Conservation (phyloP, 2,329 filamentous ascomycete species). For the Biscogniauxia marginata region DNA sequence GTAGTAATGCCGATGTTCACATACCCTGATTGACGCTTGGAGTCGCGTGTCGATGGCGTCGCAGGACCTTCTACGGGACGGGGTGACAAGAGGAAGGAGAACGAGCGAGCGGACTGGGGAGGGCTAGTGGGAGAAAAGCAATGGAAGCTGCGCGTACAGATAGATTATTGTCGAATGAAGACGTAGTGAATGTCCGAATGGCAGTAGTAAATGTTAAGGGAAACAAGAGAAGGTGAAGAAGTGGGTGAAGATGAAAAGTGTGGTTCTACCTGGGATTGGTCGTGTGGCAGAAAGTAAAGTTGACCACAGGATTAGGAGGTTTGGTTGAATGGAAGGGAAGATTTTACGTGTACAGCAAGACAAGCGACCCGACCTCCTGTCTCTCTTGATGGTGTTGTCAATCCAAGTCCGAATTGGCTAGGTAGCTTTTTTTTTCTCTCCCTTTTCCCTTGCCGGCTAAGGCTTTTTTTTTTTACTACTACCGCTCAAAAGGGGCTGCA, state of each 20-base stretch:
- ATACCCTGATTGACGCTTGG: constrained; percentile 23
- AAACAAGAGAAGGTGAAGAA: not conserved
- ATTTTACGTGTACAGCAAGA: constrained; percentile 17
- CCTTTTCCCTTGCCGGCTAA: no score
- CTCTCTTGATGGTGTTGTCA: not conserved
- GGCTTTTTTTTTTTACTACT: no score
- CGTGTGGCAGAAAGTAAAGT: constrained; percentile 17
- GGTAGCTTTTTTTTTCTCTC: not conserved
- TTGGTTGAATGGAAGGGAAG: constrained; percentile 18
- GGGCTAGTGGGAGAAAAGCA: constrained; percentile 6
- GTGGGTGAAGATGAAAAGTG: not conserved
- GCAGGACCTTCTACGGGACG: constrained; percentile 19
- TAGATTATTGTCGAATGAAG: constrained; percentile 10
- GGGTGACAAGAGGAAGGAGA: constrained; percentile 13
- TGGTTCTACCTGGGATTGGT: not conserved
- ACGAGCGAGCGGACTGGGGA: constrained; percentile 25
- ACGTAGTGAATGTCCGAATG: constrained; percentile 17
- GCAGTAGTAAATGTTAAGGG: constrained; percentile 7
- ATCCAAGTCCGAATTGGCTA: not conserved
- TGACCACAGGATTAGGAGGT: constrained; percentile 17
- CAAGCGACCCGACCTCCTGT: constrained; percentile 24
- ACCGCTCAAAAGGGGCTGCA: no score
- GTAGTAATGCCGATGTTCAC: constrained; percentile 21
- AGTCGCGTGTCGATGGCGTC: constrained; percentile 39
- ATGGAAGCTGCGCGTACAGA: constrained; percentile 17